Evolutionary conservation across 2,329 filamentous ascomycete species (phyloP).

Genomic region (Aureobasidium uvarum): DNA sequence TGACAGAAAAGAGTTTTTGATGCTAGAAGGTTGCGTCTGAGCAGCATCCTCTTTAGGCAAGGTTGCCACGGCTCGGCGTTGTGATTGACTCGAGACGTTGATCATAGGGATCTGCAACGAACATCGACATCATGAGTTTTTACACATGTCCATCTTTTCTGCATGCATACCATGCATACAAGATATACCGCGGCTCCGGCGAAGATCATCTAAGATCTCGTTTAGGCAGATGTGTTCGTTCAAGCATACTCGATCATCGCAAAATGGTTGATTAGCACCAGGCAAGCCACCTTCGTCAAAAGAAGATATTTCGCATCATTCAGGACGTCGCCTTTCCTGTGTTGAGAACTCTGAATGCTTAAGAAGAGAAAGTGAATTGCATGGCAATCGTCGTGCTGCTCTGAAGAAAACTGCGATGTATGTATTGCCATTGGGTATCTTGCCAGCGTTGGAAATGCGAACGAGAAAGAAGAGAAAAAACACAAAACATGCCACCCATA

Average conservation of each 20-base stretch:
- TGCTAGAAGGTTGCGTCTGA: not conserved
- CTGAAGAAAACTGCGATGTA: not conserved
- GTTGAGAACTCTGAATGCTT: not conserved
- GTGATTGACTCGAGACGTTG: not conserved
- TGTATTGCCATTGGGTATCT: conserved; percentile 14
- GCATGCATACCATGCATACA: not conserved
- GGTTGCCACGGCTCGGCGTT: not conserved
- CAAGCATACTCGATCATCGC: not conserved
- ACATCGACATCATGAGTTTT: conserved; percentile 10
- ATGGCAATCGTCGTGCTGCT: not conserved
- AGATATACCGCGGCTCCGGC: not conserved
- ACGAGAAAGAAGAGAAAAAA: not conserved
- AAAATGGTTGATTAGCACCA: not conserved
- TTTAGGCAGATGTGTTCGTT: not conserved
- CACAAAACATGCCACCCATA: conserved; percentile 13
- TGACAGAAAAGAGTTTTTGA: not conserved
- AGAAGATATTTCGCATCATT: not conserved
- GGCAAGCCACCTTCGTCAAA: conserved; percentile 1
- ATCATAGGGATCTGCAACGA: conserved; percentile 13
- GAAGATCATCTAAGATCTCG: not conserved
- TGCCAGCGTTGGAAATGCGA: conserved; percentile 17
- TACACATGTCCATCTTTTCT: not conserved
- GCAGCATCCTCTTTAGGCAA: conserved; percentile 3
- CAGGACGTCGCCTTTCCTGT: not conserved
- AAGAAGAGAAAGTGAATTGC: not conserved